phyloP scores from a whole-genome alignment of 208 protist species.

The Acanthamoeba sp. region DNA sequence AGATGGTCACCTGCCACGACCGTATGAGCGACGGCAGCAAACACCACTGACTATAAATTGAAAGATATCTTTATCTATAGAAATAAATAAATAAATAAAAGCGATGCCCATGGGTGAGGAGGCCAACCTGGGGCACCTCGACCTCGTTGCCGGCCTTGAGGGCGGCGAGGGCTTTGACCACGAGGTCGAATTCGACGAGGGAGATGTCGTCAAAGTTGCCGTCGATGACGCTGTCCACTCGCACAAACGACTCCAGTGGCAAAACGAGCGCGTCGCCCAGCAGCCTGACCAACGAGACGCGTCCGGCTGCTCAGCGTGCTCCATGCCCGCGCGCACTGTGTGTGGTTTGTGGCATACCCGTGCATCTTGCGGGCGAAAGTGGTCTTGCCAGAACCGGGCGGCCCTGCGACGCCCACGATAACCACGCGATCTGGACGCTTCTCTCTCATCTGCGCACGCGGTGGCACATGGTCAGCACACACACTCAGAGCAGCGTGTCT shows the following conservation, averaged over 20 bases:
- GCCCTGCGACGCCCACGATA: constrained; percentile 77
- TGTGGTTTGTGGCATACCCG: neutral
- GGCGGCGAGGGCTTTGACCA: constrained; percentile 63
- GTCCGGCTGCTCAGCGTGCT: too few relatives aligned
- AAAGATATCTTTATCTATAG: too few relatives aligned
- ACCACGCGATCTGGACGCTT: constrained; percentile 65
- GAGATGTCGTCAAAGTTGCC: constrained; percentile 81
- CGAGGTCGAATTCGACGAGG: constrained; percentile 74
- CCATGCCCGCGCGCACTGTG: neutral
- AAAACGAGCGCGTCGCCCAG: constrained; percentile 75
- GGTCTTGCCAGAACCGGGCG: constrained; percentile 80
- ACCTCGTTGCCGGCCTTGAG: constrained; percentile 17
- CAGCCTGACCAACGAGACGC: neutral
- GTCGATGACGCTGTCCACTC: constrained; percentile 79
- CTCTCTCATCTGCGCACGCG: constrained; percentile 53
- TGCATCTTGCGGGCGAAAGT: constrained; percentile 66
- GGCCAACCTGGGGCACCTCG: neutral
- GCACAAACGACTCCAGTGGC: constrained; percentile 76
- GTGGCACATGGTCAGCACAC: neutral
- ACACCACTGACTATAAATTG: too few relatives aligned
- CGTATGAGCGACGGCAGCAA: neutral
- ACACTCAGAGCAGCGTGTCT: neutral
- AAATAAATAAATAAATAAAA: too few relatives aligned
- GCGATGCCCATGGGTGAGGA: neutral
- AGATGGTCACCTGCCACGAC: constrained; percentile 48